These are phyloP conservation scores for Omphalotus olearius DNA, from an alignment of 1,284 basidiomycete genomes.

Conservation along the genomic window DNA sequence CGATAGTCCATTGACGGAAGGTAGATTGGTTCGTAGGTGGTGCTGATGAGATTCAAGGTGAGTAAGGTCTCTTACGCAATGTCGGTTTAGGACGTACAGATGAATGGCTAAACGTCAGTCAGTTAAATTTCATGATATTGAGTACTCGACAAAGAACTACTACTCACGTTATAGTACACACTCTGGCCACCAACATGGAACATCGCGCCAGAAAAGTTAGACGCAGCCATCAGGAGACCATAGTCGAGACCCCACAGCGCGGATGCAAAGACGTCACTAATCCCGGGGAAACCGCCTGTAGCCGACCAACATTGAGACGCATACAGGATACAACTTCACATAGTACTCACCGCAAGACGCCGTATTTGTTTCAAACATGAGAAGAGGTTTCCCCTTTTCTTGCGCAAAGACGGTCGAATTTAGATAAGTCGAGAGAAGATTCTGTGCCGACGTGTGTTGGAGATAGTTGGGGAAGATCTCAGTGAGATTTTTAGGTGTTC, in stretches of 20 bases:
- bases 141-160: background rate
- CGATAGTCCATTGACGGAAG: conserved; percentile 59
- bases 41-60: conserved; percentile 24
- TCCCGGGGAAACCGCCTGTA: conserved; percentile 63
- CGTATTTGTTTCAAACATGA: conserved; percentile 82
- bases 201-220: conserved; percentile 54
- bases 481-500: conserved; percentile 42
- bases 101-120: conserved; percentile 1
- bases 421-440: conserved; percentile 47
- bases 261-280: conserved; percentile 69
- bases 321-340: too few species aligned
- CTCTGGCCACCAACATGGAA: conserved; percentile 67
- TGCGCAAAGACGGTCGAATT: conserved; percentile 31
- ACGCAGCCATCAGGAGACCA: conserved; percentile 55
- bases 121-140: background rate
- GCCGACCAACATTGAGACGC: background rate
- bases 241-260: conserved; percentile 73
- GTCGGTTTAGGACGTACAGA: background rate
- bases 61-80: background rate
- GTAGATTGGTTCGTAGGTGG: conserved; percentile 58
- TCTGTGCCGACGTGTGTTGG: conserved; percentile 46
- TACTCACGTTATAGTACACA: conserved; percentile 60
- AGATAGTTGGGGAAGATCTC: conserved; percentile 52
- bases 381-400: conserved; percentile 39
- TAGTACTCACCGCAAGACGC: conserved; percentile 65